These are phyloP conservation scores for Trifolium repens DNA, from an alignment of 306 rosid species.

Conservation along the genomic window DNA sequence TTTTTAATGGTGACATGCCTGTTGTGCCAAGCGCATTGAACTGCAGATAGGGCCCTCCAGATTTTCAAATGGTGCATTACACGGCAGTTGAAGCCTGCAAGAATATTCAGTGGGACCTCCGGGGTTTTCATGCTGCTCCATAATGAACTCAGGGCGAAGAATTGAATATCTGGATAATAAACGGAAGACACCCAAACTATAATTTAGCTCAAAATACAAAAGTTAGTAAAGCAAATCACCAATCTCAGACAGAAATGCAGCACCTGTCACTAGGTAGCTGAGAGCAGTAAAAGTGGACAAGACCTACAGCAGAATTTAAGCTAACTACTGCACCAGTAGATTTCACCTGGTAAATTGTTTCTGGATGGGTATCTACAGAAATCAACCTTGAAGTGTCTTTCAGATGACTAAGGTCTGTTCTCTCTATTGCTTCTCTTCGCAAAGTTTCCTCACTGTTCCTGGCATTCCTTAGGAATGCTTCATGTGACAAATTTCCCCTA, in stretches of 20 bases:
- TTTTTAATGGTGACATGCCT: conserved; percentile 56
- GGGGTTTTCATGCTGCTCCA: conserved; percentile 90
- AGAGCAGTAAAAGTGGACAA: conserved; percentile 96
- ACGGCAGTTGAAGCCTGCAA: conserved; percentile 98
- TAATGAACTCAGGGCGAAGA: conserved; percentile 96
- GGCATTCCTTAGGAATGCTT: conserved; percentile 96
- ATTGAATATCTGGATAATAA: conserved; percentile 78
- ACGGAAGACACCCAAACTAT: conserved; percentile 28
- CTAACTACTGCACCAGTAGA: conserved; percentile 99
- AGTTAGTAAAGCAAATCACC: conserved; percentile 30
- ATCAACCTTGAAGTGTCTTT: conserved; percentile 87
- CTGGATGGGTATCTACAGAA: conserved; percentile 80
- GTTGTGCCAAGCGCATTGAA: conserved; percentile 98
- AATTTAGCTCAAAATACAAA: conserved; percentile 29
- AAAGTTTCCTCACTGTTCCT: conserved; percentile 95
- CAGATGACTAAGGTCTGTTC: conserved; percentile 94
- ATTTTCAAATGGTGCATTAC: conserved; percentile 97
- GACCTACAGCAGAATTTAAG: conserved; percentile 97
- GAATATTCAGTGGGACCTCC: conserved; percentile 90
- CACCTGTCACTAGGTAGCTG: conserved; percentile 99
- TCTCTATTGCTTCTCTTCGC: conserved; percentile 95
- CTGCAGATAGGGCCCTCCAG: conserved; percentile 95
- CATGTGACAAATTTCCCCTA: conserved; percentile 93
- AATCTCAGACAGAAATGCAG: conserved; percentile 37
- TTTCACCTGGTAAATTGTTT: conserved; percentile 90